A percentile compares a stretch with the other conserved stretches of the same genome.
Conservation (phyloP, 2,329 filamentous ascomycete genomes). For the Colletotrichum liaoningense region DNA sequence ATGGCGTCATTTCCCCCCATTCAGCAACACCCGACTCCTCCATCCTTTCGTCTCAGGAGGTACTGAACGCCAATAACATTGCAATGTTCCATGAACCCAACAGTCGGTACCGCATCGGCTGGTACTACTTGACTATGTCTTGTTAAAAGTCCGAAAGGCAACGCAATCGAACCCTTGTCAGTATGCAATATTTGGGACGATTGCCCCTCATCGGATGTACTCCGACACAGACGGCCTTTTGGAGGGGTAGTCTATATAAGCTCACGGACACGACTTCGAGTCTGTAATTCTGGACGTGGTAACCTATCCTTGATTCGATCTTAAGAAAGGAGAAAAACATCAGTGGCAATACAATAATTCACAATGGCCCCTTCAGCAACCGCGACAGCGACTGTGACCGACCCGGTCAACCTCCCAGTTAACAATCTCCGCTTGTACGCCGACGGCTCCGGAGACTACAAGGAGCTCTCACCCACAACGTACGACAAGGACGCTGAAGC, state of each 20-base stretch:
- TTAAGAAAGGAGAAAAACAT: background rate
- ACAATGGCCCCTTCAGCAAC: conserved; percentile 49
- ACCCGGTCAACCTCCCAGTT: conserved; percentile 32
- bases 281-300: background rate
- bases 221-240: conserved; percentile 1
- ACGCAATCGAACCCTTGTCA: conserved; percentile 65
- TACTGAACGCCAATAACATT: conserved; percentile 12
- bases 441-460: conserved; percentile 41
- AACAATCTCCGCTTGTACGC: conserved; percentile 50
- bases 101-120: conserved; percentile 24
- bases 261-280: background rate
- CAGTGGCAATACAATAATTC: background rate
- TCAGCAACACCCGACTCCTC: background rate
- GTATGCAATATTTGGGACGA: conserved; percentile 40
- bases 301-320: background rate
- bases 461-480: conserved; percentile 41
- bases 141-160: background rate
- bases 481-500: conserved; percentile 44
- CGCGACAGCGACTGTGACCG: conserved; percentile 43
- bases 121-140: background rate
- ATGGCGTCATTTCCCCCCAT: conserved; percentile 30
- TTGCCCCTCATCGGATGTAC: conserved; percentile 22
- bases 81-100: background rate
- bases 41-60: conserved; percentile 4
- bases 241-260: conserved; percentile 32